Evolutionary conservation across 306 rosid genomes (phyloP), one percentile per base, ranked within the genome.

Genomic region (Quercus alba): DNA sequence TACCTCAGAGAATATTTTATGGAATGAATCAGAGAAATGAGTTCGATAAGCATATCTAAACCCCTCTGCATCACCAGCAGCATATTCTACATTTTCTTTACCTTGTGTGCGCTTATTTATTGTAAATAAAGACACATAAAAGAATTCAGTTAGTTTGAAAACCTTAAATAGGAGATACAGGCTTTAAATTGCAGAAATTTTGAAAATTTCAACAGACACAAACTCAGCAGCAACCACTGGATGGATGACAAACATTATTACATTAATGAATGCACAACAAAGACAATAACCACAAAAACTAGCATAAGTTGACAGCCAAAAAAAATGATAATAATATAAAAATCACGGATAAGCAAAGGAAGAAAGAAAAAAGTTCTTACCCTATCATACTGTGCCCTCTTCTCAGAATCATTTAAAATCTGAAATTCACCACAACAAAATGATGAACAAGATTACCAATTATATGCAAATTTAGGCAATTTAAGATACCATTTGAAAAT

Each of bases 1-100:
- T 89, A 93, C 99, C 99, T 93, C 99, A 3, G 97, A 90, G 86
- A 95, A 95, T 85, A 93, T 86, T 85, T 86, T 89, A 84, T 88
- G 91, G 85, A 95, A 95, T 84, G 97, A 93, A 86, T 85, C 88
- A 54, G 98, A 91, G 86, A 95, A 95, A 78, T 89, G 89, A 85
- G 97, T 75, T 17, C 81, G 93, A 81, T 74, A 88, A 63, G 88
- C 88, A 84, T 86, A 81, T 83, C 84, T 81, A 80, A 87, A 87
- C 77, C 92, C 88, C 62, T 84, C 89, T 41, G 89, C 72, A 77
- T 81, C 89, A 81, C 80, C 89, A 31, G 80, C 74, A 74, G 77
- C 83, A 84, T 84, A 86, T 81, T 83, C 86, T 46, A 57, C 75
- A 52, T 88, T 88, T 82, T 88, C 90, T 44, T 89, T 82, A 70